Base-by-base conservation (phyloP, 176 grass and related monocot species). In the Dendrocalamus sinicus region DNA sequence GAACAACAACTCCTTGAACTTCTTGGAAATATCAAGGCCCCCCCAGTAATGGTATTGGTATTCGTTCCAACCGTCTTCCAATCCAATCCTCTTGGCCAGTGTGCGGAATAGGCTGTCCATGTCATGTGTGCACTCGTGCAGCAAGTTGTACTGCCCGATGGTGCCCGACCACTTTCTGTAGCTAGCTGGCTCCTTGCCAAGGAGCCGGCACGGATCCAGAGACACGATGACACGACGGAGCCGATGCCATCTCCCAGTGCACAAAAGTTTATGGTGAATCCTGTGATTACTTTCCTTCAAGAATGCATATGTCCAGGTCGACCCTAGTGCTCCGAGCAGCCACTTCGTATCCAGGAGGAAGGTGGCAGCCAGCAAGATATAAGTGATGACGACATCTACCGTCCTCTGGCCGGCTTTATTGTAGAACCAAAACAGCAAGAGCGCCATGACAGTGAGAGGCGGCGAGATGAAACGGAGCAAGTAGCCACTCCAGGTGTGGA, bases 321-420 rank as follows among this genome's bases (percentile, higher is more conserved):
- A 88, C 5, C 68, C 9, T 12, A 89, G 0, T 22, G 86, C 86
- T 8, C 79, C 70, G 51, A 53, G 75, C 63, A 82, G 71, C 37
- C 79, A 88, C 61, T 19, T 77, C 26, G 70, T 19, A 32, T 88
- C 86, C 9, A 83, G 15, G 10, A 77, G 51, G 51, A 95, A 62
- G 65, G 91, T 86, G 30, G 73, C 88, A n/a, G 48, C 88, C 17
- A 92, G 83, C 17, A 92, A 46, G 20, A 82, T 6, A 59, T 95
- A 95, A 20, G 80, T 90, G 64, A 89, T 76, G 5, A 46, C 1
- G 8, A 91, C 55, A 28, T 95, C 91, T 39, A 74, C 40, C 32
- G 40, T 54, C 24, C 43, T 81, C 50, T 52, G 47, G 9, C 26
- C 20, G 7, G 71, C 58, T 59, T 82, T 90, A 6, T 64, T 54